These are phyloP conservation scores for Triticum dicoccoides DNA, from an alignment of 176 grass and related monocot species.

Conservation along the genomic window DNA sequence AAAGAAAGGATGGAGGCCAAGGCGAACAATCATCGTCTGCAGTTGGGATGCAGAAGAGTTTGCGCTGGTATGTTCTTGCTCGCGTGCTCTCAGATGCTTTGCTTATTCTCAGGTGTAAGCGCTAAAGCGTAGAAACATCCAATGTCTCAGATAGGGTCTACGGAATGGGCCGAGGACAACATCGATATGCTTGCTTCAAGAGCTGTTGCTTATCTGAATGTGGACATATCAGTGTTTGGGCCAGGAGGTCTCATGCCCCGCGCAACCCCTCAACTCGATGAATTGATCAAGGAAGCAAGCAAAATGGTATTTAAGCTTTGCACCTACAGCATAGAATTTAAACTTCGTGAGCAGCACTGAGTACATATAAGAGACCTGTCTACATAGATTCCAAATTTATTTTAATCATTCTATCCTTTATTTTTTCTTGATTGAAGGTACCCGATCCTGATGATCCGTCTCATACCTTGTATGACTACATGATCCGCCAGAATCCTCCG, in stretches of 20 bases:
- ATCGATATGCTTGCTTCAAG: slow-evolving; percentile 63
- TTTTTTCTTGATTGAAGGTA: slow-evolving; percentile 48
- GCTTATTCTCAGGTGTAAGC: neutral
- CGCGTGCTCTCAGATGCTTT: neutral
- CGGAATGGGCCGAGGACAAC: slow-evolving; percentile 95
- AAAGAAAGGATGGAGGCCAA: slow-evolving; percentile 80
- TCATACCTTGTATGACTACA: slow-evolving; percentile 59
- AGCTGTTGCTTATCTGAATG: slow-evolving; percentile 90
- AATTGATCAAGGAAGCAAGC: slow-evolving; percentile 73
- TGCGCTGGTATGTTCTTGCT: slow-evolving; percentile 39
- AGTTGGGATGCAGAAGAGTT: slow-evolving; percentile 94
- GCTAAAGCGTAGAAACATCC: neutral
- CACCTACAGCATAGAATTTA: neutral
- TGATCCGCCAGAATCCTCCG: slow-evolving; percentile 33
- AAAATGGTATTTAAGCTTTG: slow-evolving; percentile 53
- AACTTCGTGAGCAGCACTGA: neutral
- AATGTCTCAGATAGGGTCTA: slow-evolving; percentile 72
- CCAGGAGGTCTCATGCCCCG: slow-evolving; percentile 52
- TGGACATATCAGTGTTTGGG: slow-evolving; percentile 59
- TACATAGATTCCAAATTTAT: neutral
- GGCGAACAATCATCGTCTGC: slow-evolving; percentile 88
- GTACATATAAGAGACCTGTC: neutral
- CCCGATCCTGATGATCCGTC: slow-evolving; percentile 78
- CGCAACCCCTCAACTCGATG: slow-evolving; percentile 89
- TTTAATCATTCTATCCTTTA: neutral